Base-by-base conservation (phyloP, 768 basidiomycete species). In the Paxillus ammoniavirescens region DNA sequence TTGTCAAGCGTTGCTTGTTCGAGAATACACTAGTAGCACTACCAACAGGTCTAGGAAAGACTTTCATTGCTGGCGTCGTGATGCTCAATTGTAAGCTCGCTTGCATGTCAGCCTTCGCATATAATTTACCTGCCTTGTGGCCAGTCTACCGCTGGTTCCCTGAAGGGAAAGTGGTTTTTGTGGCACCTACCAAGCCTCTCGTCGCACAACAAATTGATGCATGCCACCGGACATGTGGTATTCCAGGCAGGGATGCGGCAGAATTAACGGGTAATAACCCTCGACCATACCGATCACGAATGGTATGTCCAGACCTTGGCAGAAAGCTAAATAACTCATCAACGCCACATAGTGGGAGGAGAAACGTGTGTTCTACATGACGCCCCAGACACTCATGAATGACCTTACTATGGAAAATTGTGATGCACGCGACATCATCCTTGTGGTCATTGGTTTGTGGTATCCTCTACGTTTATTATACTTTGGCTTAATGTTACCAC, bases 31-130 rank as follows among this genome's bases (percentile, higher is more conserved):
- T 99, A 8, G 94, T 98, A 28, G 89, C 94, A 0, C 74, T 99
- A 13, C 97, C 97, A 2, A 99, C 97, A 0, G 97, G 97, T 42
- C 75, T 98, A 12, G 97, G 97, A 14, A 99, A 99, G 73, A 99
- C 97, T 0, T 98, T 99, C 63, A 89, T 99, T 55, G 97, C 97
- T 4, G 94, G 96, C 1, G 93, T 92, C 2, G 82, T 99, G 18
- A 98, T 99, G 96, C 73, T 95, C 28, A 96, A 95, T 64, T 96
- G 93, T 93, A 62, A 62, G 80, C 38, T 15, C 28, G n/a, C 48
- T 31, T 10, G 21, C 40, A 21, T 48, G 7, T 50, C 40, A 23
- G 49, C 18, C 37, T 15, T 21, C 26, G 53, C 28, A 36, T 23
- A 17, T 38, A 30, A 57, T 44, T 61, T n/a, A 56, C 12, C 23